Evolutionary conservation across 2,329 filamentous ascomycete genomes (phyloP).

Genomic region (Scedosporium minutisporum): DNA sequence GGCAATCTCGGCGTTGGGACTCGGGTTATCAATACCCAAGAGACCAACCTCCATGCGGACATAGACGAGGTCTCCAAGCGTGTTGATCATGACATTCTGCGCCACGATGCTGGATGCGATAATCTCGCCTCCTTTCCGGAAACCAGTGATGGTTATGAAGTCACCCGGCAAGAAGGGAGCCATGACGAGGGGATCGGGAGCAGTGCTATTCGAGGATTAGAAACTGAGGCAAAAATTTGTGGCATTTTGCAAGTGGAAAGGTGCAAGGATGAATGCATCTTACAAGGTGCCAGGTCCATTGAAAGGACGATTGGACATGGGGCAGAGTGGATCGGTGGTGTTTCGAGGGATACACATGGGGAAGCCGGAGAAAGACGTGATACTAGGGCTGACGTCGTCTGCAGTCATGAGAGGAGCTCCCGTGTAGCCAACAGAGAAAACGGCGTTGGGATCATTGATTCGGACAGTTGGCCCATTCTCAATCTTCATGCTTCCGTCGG

Average conservation of each 20-base stretch:
- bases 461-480: conserved; percentile 21
- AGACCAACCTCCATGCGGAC: conserved; percentile 24
- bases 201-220: conserved; percentile 15
- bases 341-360: conserved; percentile 42
- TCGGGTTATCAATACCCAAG: conserved; percentile 24
- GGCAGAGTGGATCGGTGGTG: conserved; percentile 23
- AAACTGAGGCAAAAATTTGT: background rate
- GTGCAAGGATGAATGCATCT: conserved; percentile 6
- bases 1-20: conserved; percentile 23
- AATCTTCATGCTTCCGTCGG: conserved; percentile 23
- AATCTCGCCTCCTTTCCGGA: conserved; percentile 20
- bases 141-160: conserved; percentile 24
- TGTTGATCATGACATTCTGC: conserved; percentile 26
- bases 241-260: background rate
- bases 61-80: conserved; percentile 21
- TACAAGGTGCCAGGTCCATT: conserved; percentile 23
- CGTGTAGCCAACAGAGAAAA: conserved; percentile 28
- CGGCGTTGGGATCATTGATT: conserved; percentile 35
- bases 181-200: conserved; percentile 25
- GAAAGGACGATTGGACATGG: conserved; percentile 22
- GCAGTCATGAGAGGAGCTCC: conserved; percentile 32
- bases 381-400: conserved; percentile 37
- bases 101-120: conserved; percentile 26
- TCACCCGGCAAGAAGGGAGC: conserved; percentile 25
- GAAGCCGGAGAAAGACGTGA: conserved; percentile 38